Percentiles rank a stretch among this genome's conserved stretches.
phyloP scores from a whole-genome alignment of 257 asterid genomes.

The Ehretia macrophylla region DNA sequence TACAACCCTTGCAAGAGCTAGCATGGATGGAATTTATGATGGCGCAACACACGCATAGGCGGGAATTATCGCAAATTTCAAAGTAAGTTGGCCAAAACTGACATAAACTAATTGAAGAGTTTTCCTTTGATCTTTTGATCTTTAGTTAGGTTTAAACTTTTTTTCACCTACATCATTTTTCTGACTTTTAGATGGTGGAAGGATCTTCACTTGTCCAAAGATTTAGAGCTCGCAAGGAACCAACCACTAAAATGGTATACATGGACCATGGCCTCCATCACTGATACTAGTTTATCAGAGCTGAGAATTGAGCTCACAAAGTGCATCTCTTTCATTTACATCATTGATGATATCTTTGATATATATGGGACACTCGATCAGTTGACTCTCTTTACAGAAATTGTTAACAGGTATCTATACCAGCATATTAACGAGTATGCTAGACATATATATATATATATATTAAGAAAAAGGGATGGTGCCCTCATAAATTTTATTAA shows the following conservation, averaged over 20 bases:
- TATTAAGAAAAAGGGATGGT: too few relatives aligned
- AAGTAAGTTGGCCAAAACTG: too few relatives aligned
- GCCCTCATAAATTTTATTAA: too few relatives aligned
- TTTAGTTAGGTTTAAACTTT: too few relatives aligned
- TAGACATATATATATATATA: too few relatives aligned
- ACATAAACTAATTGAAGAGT: too few relatives aligned
- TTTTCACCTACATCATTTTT: background rate
- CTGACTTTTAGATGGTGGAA: slow-evolving; percentile 44
- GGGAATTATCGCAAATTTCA: slow-evolving; percentile 31
- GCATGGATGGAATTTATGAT: slow-evolving; percentile 17
- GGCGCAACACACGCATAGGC: slow-evolving; percentile 13
- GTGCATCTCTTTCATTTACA: slow-evolving; percentile 22
- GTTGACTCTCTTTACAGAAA: slow-evolving; percentile 19
- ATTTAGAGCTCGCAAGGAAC: slow-evolving; percentile 29
- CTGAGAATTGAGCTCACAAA: slow-evolving; percentile 28
- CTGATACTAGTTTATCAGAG: slow-evolving; percentile 19
- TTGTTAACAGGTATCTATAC: slow-evolving; percentile 23
- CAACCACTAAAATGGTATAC: slow-evolving; percentile 38
- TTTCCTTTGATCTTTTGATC: too few relatives aligned
- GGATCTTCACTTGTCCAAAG: slow-evolving; percentile 25
- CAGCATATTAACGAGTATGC: too few relatives aligned
- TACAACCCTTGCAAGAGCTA: slow-evolving; percentile 24
- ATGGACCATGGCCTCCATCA: slow-evolving; percentile 25
- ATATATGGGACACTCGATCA: slow-evolving; percentile 27
- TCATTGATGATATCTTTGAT: slow-evolving; percentile 37